Base-by-base conservation (phyloP, 495 filamentous ascomycete genomes). In the Cercophora scortea region DNA sequence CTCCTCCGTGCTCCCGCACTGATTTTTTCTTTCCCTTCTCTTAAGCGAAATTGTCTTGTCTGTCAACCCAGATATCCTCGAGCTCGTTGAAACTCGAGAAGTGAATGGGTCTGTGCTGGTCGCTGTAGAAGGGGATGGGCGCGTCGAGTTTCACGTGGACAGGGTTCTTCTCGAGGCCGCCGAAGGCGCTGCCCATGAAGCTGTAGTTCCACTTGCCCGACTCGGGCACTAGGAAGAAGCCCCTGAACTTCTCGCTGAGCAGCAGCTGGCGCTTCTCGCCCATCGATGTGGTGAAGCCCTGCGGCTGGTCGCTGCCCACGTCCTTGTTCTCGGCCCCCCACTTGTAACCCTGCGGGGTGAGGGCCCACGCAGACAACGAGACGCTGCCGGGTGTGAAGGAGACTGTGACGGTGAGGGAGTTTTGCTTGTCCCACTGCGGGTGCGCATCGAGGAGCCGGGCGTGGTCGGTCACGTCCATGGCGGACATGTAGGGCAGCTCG, bases 331-430 rank as follows among this genome's bases (percentile, higher is more conserved):
- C 90, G 6, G 82, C 88, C 53, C 94, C 94, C 94, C 94, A 99
- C 68, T 92, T 91, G 76, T 92, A 97, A 42, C 94, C 94, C 40
- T 84, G 68, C 5, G 94, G 92, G 3, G 90, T 95, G 33, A 97
- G 80, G 13, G 84, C 83, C 87, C 90, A 99, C 19, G 93, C 90
- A 3, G 89, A 86, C 42, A 99, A 80, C 2, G 91, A 96, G 41
- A 97, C 94, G 46, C 90, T 95, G 52, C 94, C 94, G n/a, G 94
- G 94, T 5, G 94, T 97, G 77, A 99, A 99, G 17, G 91, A 89
- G 34, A 96, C 91, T 11, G 91, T 93, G 79, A 99, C 90, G 38
- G 89, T 96, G 53, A 96, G 82, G 6, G 89, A 96, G 48, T 68
- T 75, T 72, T 94, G 90, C 78, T 93, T 92, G 68, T 95, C 88